Base-by-base conservation (phyloP, 306 rosid genomes). In the Cucumis melo region DNA sequence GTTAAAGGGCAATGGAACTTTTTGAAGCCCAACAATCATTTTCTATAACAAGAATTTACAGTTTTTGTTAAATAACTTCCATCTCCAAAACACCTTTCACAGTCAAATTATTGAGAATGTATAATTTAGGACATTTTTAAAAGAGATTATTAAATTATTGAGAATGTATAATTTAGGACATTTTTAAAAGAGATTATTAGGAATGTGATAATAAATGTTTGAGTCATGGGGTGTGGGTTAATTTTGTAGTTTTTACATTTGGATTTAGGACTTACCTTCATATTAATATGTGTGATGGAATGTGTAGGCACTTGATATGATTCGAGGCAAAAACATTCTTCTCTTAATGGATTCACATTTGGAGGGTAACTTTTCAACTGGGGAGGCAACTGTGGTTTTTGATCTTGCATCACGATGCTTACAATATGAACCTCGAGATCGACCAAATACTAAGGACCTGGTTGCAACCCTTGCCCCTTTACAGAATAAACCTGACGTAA, bases 291-390 rank as follows among this genome's bases (percentile, higher is more conserved):
- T 78, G 36, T 16, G 64, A 10, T 36, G 71, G 46, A 77, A 80
- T 19, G 71, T 36, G 71, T 87, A 91, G 94, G 97, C 94, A 34
- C 89, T 91, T 21, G 94, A 91, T 77, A 87, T 89, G 97, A 91
- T 89, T 79, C 83, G 89, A 73, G 93, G 93, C 16, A 87, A 85
- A 83, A 86, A 91, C 83, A 87, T 81, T 78, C 87, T 81, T 75
- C 87, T 86, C 61, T 83, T 91, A 17, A 91, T 91, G 92, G 97
- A 91, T 85, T 91, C 97, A 29, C 97, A 91, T 78, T 87, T 91
- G 87, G 97, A 89, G 85, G 94, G 97, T 32, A 89, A 89, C 41
- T 91, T 86, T 73, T 91, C 89, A 74, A 84, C 85, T 14, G 92
- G 84, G 32, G 94, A 89, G 84, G 97, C 97, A 54, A 89, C 88